These are phyloP conservation scores for Xylaria sp. DNA, from an alignment of 2,329 filamentous ascomycete genomes.

Conservation along the genomic window DNA sequence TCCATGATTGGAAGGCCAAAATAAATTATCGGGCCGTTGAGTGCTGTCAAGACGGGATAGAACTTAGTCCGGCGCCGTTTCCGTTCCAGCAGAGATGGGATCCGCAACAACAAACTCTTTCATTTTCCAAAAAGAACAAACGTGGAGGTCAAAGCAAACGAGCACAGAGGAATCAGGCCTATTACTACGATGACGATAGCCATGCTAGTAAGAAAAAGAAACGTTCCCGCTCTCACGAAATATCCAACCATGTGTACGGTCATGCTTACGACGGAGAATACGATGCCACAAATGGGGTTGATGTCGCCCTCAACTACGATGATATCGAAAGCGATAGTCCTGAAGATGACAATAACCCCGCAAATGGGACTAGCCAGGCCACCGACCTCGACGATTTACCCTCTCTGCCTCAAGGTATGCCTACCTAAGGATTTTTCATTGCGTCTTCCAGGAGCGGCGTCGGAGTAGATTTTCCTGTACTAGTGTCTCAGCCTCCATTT, in stretches of 20 bases:
- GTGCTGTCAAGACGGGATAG: slow-evolving; percentile 73
- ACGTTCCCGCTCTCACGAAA: slow-evolving; percentile 48
- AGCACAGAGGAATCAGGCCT: slow-evolving; percentile 47
- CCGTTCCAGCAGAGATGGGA: slow-evolving; percentile 93
- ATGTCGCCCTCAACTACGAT: slow-evolving; percentile 51
- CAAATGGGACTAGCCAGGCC: slow-evolving; percentile 50
- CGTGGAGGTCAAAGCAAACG: slow-evolving; percentile 57
- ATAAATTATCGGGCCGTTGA: slow-evolving; percentile 82
- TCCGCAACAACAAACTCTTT: slow-evolving; percentile 64
- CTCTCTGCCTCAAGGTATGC: slow-evolving; percentile 60
- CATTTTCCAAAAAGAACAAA: slow-evolving; percentile 48
- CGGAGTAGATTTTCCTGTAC: neutral
- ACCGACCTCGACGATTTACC: slow-evolving; percentile 66
- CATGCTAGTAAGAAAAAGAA: slow-evolving; percentile 56
- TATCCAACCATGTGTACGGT: slow-evolving; percentile 33
- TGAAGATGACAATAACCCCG: slow-evolving; percentile 34
- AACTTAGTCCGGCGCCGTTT: slow-evolving; percentile 79
- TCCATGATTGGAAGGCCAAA: slow-evolving; percentile 73
- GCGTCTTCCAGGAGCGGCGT: neutral
- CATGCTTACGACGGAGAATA: slow-evolving; percentile 46
- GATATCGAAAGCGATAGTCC: slow-evolving; percentile 43
- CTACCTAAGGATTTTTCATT: neutral
- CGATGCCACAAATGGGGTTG: slow-evolving; percentile 33
- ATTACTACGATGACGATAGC: slow-evolving; percentile 48
- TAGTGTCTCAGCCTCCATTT: neutral